These are phyloP conservation scores for Phellinidium pouzarii DNA, from an alignment of 1,284 basidiomycete species.

Conservation along the genomic window DNA sequence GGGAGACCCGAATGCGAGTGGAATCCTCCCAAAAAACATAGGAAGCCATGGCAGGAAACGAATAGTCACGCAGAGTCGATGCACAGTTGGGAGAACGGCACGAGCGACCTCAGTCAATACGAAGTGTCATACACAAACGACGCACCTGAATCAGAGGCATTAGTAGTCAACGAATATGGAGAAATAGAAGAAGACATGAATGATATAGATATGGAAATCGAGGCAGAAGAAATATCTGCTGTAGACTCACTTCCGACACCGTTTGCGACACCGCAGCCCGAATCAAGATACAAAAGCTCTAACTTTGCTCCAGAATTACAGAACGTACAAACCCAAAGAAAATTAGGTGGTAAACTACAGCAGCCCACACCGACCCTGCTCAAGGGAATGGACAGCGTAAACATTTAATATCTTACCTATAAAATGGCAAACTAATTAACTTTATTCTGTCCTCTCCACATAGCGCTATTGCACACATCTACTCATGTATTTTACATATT, in stretches of 20 bases:
- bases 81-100: slow-evolving; percentile 27
- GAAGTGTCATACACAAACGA: slow-evolving; percentile 24
- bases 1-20: slow-evolving; percentile 63
- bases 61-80: slow-evolving; percentile 17
- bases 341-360: slow-evolving; percentile 27
- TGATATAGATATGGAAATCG: slow-evolving; percentile 34
- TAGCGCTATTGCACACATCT: slow-evolving; percentile 68
- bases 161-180: slow-evolving; percentile 14
- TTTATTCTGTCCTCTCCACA: slow-evolving; percentile 8
- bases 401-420: slow-evolving; percentile 21
- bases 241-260: slow-evolving; percentile 37
- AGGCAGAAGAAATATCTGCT: slow-evolving; percentile 29
- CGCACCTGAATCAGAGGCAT: slow-evolving; percentile 6
- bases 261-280: slow-evolving; percentile 32
- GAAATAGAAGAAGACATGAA: slow-evolving; percentile 25
- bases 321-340: not conserved
- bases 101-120: slow-evolving; percentile 23
- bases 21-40: slow-evolving; percentile 46
- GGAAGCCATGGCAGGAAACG: slow-evolving; percentile 19
- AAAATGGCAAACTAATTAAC: slow-evolving; percentile 19
- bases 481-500: slow-evolving; percentile 76
- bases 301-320: slow-evolving; percentile 16
- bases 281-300: slow-evolving; percentile 12
- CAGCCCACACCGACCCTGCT: slow-evolving; percentile 54
- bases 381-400: slow-evolving; percentile 57